These are phyloP conservation scores for Epichloe coenophiala DNA, from an alignment of 2,329 filamentous ascomycete species.

Conservation along the genomic window DNA sequence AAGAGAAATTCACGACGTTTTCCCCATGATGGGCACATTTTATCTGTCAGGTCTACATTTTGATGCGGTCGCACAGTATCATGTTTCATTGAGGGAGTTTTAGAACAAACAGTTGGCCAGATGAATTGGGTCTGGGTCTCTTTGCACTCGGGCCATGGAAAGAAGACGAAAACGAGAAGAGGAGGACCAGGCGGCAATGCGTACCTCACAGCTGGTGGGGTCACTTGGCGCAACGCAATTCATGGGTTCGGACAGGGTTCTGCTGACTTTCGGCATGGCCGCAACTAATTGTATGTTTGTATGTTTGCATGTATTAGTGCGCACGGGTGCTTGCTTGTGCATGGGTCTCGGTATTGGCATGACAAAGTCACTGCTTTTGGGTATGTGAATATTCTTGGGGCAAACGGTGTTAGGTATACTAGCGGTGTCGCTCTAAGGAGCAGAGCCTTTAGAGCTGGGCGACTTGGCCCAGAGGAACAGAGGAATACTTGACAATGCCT, in stretches of 20 bases:
- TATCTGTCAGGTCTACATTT: background rate
- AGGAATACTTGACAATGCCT: background rate
- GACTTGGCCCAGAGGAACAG: background rate
- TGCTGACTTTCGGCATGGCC: background rate
- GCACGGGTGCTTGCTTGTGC: background rate
- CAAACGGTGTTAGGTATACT: background rate
- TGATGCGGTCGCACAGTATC: background rate
- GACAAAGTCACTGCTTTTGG: background rate
- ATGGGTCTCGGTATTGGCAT: background rate
- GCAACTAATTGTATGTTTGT: background rate
- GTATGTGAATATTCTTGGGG: background rate
- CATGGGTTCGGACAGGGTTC: background rate
- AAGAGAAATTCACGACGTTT: background rate
- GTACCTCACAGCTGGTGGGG: background rate
- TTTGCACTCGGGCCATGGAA: background rate
- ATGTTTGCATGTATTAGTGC: background rate
- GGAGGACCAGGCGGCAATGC: constrained; percentile 1
- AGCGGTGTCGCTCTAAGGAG: background rate
- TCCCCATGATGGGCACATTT: background rate
- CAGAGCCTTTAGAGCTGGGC: background rate
- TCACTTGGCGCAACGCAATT: background rate
- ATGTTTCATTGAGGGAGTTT: background rate
- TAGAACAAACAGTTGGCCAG: background rate
- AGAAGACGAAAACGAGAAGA: background rate
- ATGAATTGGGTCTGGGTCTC: background rate